A percentile compares a stretch with the other conserved stretches of the same genome.
Evolutionary conservation across 768 basidiomycete species (phyloP).

Genomic region (Agaricus bisporus): DNA sequence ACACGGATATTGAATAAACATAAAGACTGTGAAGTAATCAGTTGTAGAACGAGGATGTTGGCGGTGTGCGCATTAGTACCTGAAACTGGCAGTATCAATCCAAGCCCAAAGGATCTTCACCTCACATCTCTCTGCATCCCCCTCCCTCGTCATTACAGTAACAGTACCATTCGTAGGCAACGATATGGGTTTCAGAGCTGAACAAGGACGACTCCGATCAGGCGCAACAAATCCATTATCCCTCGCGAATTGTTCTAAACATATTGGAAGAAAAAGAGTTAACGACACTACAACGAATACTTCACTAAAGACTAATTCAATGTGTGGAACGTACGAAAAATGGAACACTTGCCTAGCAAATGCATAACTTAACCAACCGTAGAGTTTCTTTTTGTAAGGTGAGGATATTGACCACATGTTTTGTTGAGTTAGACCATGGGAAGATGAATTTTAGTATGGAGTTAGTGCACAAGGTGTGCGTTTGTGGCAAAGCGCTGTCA

Average conservation of each 20-base stretch:
- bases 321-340: too few species aligned
- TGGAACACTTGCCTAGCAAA: constrained; percentile 60
- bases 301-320: constrained; percentile 37
- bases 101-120: constrained; percentile 79
- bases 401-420: constrained; percentile 3
- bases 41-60: too few species aligned
- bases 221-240: constrained; percentile 82
- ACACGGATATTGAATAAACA: constrained; percentile 82
- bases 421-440: too few species aligned
- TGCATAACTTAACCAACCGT: constrained; percentile 81
- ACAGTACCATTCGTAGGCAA: constrained; percentile 11
- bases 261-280: constrained; percentile 79
- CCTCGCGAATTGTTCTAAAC: constrained; percentile 82
- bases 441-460: too few species aligned
- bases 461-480: too few species aligned
- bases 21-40: constrained; percentile 63
- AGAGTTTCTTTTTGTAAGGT: constrained; percentile 38
- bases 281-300: constrained; percentile 79
- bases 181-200: constrained; percentile 15
- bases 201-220: constrained; percentile 59
- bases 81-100: constrained; percentile 91
- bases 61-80: too few species aligned
- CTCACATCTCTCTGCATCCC: constrained; percentile 56
- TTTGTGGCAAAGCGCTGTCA: too few species aligned
- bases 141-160: constrained; percentile 2